Evolutionary conservation across 495 filamentous ascomycete species (phyloP), one percentile per base, ranked within the genome.

Genomic region (Achaetomiella virescens): DNA sequence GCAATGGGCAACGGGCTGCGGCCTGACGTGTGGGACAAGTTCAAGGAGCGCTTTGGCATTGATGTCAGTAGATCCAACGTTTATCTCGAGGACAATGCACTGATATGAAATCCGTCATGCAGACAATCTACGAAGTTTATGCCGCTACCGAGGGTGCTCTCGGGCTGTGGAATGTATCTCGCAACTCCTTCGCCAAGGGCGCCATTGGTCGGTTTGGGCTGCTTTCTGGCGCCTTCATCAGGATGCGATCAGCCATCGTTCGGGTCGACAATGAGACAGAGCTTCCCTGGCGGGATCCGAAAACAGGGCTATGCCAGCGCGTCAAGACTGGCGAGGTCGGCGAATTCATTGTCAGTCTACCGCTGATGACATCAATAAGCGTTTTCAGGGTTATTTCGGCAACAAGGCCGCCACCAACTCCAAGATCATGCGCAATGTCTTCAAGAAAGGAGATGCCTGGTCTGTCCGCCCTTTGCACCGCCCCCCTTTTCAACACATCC

Each of bases 1-100:
- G 93, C 89, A 0, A 86, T 90, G 55, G 93, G 93, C 1, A 97
- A 97, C 62, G 93, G 93, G 6, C 73, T 98, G 29, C 83, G 93
- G 0, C 89, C 91, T 0, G 93, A 98, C 61, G 83, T 97, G 24
- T 98, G 93, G 93, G 79, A 87, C 15, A 72, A 71, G 7, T 93
- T 98, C 70, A 89, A 91, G 67, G 78, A 87, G 33, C 88, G 93
- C 48, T 98, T 97, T 70, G 83, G 81, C 33, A 86, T 98, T 54
- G 74, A 83, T 37, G 63, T 63, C 14, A 51, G 63, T 60, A 14
- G n/a, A 11, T 20, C 24, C 24, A 21, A 12, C 3, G 22, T 45
- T 45, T n/a, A n/a, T n/a, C n/a, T n/a, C n/a, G 20, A 20, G 18
- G 22, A 2, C 14, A 6, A 22, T 14, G 15, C 14, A 18, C 20